Conservation (phyloP, 1,284 basidiomycete species). For the Rhizoctonia solani region DNA sequence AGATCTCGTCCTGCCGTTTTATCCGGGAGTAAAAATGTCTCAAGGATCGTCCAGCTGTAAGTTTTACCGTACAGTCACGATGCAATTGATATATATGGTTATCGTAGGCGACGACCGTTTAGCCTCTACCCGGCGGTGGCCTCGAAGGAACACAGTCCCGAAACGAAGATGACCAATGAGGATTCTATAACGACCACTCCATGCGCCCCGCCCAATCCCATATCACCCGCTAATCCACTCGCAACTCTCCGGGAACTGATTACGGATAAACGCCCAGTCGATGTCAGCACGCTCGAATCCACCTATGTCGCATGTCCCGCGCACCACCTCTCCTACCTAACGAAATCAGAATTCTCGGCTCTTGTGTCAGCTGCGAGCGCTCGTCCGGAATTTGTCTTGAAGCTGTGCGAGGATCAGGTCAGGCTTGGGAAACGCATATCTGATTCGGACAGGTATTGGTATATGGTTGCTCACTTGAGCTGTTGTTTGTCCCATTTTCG, state of each 20-base stretch:
- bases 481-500: not conserved
- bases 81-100: too few relatives aligned
- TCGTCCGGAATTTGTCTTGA: slow-evolving; percentile 10
- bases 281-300: not conserved
- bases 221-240: too few relatives aligned
- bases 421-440: not conserved
- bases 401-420: slow-evolving; percentile 7
- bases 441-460: slow-evolving; percentile 25
- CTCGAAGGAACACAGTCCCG: not conserved
- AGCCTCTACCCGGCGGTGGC: too few relatives aligned
- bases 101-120: too few relatives aligned
- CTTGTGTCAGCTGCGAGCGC: slow-evolving; percentile 8
- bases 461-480: slow-evolving; percentile 3
- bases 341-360: slow-evolving; percentile 13
- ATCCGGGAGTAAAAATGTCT: not conserved
- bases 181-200: too few relatives aligned
- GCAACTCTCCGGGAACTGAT: not conserved
- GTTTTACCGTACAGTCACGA: too few relatives aligned
- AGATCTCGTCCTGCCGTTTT: not conserved
- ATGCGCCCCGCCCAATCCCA: not conserved
- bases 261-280: not conserved
- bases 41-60: not conserved
- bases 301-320: not conserved
- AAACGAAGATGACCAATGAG: not conserved
- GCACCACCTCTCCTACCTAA: not conserved